Evolutionary conservation across 2,329 filamentous ascomycete genomes (phyloP), one percentile per base, ranked within the genome.

Genomic region (Fusarium annulatum): DNA sequence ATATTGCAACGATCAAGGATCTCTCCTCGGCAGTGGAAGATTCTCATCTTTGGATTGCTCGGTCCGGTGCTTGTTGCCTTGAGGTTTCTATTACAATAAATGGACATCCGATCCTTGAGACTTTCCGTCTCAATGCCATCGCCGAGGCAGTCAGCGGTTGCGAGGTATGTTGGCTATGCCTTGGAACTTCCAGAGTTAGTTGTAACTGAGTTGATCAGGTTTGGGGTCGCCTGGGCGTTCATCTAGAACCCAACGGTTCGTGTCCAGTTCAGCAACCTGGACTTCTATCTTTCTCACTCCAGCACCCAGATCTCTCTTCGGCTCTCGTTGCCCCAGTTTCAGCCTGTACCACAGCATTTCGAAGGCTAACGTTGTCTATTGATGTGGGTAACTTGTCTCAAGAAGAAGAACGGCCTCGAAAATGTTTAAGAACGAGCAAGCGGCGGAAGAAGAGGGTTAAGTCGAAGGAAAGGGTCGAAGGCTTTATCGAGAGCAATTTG

Each of bases 221-320:
- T 8, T 83, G 82, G 81, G 45, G 71, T 59, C 76, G 77, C 7
- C 64, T 83, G 2, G 78, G 79, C 3, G 41, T 84, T 42, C 74
- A 66, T 9, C 63, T 83, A 7, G 74, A 77, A 21, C 61, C 69
- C n/a, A 64, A 74, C n/a, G 52, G 55, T 10, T 59, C 61, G 38
- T 41, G 38, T 6, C 18, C 19, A 12, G n/a, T 56, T 5, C 63
- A 69, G 23, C 38, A 73, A 9, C 59, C 75, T 7, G 75, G 73
- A 15, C 60, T 72, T 16, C 53, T 82, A 12, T 63, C 69, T 3
- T 84, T 84, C 45, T 82, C 79, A 2, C 76, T 85, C 12, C 80
- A 84, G 55, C 83, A 85, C 58, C 78, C 81, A 7, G 78, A 80
- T 43, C 53, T 82, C 23, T 74, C 76, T 0, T 83, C 82, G 7